Base-by-base conservation (phyloP, 768 basidiomycete species). In the Pholiota microspora region DNA sequence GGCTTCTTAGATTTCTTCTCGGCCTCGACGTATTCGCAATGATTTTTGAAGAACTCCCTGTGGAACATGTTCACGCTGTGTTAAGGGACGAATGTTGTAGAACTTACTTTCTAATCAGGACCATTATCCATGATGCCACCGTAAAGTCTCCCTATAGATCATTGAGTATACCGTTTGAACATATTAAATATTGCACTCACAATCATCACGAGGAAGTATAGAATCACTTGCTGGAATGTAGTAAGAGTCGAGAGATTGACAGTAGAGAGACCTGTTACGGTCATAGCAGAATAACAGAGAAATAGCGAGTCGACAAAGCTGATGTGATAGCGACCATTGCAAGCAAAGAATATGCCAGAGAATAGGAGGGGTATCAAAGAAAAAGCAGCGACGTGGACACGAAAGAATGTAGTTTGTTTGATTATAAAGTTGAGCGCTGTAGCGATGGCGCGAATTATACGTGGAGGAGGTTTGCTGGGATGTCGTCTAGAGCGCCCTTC, bases 301-400 rank as follows among this genome's bases (percentile, higher is more conserved):
- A 85, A 88, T 51, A 86, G 63, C 0, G 77, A 71, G 62, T 88
- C 84, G 51, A 85, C 50, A 61, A 76, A 87, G 12, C 67, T 67
- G 55, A 84, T 68, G 21, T 63, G 69, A 57, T 72, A 81, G 13
- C 69, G 71, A 0, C 81, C 87, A 69, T 88, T 88, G 32, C 70
- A 78, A 1, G 72, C 86, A 62, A 82, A 90, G 69, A 89, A 85
- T 28, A 92, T 81, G 3, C 71, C 83, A 10, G 82, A 79, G 24
- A 76, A 68, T 45, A 89, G 67, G 27, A 90, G 73, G 2, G 88
- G 88, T 7, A 81, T 67, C 54, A 86, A 58, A 13, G 75, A 75
- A 64, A 84, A 83, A 18, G 75, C 76, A 24, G 71, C 51, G 8
- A 84, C 64, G 45, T 83, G 81, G 6, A 79, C 54, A 7, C 83